phyloP scores from a whole-genome alignment of 345 rosid species.

The Ceriops zippeliana region DNA sequence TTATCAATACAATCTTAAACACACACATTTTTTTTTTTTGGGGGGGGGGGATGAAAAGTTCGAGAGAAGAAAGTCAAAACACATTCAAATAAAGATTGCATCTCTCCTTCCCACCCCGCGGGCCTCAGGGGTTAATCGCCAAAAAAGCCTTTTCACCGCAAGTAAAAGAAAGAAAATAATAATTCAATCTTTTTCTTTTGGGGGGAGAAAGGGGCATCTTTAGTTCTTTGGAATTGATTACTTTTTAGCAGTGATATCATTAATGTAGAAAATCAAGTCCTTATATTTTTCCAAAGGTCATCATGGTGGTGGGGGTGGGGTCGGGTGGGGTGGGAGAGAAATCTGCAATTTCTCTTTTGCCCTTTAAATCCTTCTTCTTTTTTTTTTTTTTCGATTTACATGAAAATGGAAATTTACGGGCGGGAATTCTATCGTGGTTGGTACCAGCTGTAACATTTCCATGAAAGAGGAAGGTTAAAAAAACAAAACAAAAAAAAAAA shows the following conservation, averaged over 20 bases:
- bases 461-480: neutral
- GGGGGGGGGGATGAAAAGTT: too few species aligned
- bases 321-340: too few species aligned
- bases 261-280: constrained; percentile 2
- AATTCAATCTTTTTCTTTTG: too few species aligned
- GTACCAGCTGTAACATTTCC: neutral
- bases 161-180: too few species aligned
- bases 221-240: neutral
- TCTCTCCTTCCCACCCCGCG: too few species aligned
- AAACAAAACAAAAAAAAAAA: too few species aligned
- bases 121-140: too few species aligned
- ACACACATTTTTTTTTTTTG: too few species aligned
- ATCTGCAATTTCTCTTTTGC: constrained; percentile 1
- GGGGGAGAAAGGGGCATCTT: neutral
- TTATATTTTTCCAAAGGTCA: constrained; percentile 7
- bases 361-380: neutral
- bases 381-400: neutral
- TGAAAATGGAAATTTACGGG: neutral
- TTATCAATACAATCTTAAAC: too few species aligned
- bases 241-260: constrained; percentile 3
- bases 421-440: constrained; percentile 9
- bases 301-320: neutral
- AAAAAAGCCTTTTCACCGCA: too few species aligned
- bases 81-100: too few species aligned
- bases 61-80: too few species aligned